Percentiles rank a stretch among this genome's conserved stretches.
Conservation (phyloP, 768 basidiomycete genomes). For the Phylloporus sp. region DNA sequence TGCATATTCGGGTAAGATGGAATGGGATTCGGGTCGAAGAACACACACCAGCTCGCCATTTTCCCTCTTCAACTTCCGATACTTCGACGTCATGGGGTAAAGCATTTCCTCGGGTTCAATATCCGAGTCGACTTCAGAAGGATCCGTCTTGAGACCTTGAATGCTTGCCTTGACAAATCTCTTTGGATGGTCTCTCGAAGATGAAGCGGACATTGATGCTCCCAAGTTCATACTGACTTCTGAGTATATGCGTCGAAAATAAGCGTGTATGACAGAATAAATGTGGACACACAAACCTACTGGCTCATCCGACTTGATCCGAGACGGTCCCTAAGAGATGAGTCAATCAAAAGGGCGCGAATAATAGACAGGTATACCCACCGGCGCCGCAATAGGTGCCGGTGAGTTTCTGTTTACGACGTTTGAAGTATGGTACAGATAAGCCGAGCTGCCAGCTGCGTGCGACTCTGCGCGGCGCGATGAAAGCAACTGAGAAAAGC, state of each 20-base stretch:
- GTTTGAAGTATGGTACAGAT: constrained; percentile 1
- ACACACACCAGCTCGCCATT: constrained; percentile 9
- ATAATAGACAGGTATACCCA: background rate
- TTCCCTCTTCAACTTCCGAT: constrained; percentile 10
- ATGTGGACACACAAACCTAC: constrained; percentile 25
- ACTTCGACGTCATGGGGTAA: background rate
- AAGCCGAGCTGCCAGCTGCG: constrained; percentile 5
- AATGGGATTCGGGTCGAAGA: background rate
- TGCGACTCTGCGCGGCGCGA: constrained; percentile 13
- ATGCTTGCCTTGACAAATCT: background rate
- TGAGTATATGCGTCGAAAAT: constrained; percentile 11
- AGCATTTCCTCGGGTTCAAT: constrained; percentile 1
- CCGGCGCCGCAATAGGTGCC: background rate
- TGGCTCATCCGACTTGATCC: constrained; percentile 6
- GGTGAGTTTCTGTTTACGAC: constrained; percentile 6
- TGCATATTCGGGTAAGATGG: background rate
- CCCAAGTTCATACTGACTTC: constrained; percentile 7
- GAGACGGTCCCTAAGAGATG: constrained; percentile 7
- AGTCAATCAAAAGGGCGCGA: background rate
- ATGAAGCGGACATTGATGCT: background rate
- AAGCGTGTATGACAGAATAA: background rate
- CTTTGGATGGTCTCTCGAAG: constrained; percentile 9
- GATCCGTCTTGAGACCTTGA: constrained; percentile 3
- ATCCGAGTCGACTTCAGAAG: background rate
- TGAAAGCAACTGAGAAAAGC: constrained; percentile 8